Evolutionary conservation across 768 basidiomycete genomes (phyloP).

Genomic region (Suillus lakei): DNA sequence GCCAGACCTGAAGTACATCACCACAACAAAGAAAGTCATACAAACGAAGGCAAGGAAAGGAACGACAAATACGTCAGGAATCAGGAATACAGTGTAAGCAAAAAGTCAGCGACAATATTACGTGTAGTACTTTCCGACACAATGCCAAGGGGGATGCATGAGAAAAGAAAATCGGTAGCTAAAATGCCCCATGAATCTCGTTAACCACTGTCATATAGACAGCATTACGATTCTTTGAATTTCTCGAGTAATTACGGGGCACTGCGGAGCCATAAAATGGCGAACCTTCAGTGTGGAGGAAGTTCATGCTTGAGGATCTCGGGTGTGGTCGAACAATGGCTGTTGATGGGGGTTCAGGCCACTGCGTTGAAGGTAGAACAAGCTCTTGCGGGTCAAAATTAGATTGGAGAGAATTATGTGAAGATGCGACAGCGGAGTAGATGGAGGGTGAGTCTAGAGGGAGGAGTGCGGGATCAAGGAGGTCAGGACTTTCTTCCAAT

Average conservation of each 20-base stretch:
- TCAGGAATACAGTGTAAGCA: background rate
- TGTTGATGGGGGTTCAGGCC: constrained; percentile 27
- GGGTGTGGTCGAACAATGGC: constrained; percentile 17
- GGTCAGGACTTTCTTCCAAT: constrained; percentile 13
- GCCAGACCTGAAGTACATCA: background rate
- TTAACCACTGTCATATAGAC: constrained; percentile 51
- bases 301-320: constrained; percentile 15
- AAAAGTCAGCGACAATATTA: background rate
- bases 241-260: background rate
- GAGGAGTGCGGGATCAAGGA: constrained; percentile 18
- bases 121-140: background rate
- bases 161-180: background rate
- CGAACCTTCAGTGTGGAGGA: background rate
- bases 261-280: constrained; percentile 8
- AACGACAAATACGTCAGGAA: background rate
- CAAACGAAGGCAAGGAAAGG: background rate
- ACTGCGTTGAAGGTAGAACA: constrained; percentile 16
- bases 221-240: constrained; percentile 25
- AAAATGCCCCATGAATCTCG: constrained; percentile 32
- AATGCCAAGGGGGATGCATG: background rate
- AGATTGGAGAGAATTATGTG: constrained; percentile 36
- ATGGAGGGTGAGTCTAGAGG: constrained; percentile 31
- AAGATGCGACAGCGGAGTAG: constrained; percentile 28
- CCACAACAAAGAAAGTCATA: background rate
- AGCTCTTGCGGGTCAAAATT: constrained; percentile 28